These are phyloP conservation scores for Sonneratia caseolaris DNA, from an alignment of 345 rosid species.

Conservation along the genomic window DNA sequence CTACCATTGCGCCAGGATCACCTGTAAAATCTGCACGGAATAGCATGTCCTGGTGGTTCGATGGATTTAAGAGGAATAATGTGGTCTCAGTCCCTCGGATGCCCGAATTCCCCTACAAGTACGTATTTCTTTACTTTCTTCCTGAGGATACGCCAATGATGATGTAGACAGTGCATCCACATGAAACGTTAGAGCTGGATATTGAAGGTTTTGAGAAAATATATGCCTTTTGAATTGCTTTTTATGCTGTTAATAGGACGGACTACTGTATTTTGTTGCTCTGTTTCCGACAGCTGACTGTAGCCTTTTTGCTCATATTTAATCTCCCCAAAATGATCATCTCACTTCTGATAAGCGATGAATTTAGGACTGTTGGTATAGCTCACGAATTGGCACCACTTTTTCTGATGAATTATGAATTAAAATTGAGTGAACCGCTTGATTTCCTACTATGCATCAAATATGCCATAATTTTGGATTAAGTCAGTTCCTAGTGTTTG, in stretches of 20 bases:
- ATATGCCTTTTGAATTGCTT: too few species aligned
- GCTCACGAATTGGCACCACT: too few species aligned
- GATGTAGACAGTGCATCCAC: not conserved
- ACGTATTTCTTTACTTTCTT: conserved; percentile 15
- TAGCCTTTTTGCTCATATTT: too few species aligned
- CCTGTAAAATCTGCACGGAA: conserved; percentile 60
- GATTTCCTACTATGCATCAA: not conserved
- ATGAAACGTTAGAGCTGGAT: too few species aligned
- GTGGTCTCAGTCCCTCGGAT: conserved; percentile 72
- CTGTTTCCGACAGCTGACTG: too few species aligned
- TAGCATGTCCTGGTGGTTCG: conserved; percentile 68
- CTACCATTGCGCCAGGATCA: conserved; percentile 71
- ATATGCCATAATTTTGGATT: not conserved
- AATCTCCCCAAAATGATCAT: too few species aligned
- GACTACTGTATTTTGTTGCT: too few species aligned
- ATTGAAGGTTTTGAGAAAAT: not conserved
- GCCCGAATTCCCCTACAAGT: conserved; percentile 88
- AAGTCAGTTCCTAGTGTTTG: not conserved
- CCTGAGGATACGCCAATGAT: too few species aligned
- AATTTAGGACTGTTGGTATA: too few species aligned
- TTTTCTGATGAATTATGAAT: too few species aligned
- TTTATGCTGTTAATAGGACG: not conserved
- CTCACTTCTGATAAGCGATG: too few species aligned
- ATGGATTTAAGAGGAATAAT: conserved; percentile 54
- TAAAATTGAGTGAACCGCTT: not conserved